Evolutionary conservation across 2,329 filamentous ascomycete species (phyloP).

Genomic region (Diplodia scrobiculata): DNA sequence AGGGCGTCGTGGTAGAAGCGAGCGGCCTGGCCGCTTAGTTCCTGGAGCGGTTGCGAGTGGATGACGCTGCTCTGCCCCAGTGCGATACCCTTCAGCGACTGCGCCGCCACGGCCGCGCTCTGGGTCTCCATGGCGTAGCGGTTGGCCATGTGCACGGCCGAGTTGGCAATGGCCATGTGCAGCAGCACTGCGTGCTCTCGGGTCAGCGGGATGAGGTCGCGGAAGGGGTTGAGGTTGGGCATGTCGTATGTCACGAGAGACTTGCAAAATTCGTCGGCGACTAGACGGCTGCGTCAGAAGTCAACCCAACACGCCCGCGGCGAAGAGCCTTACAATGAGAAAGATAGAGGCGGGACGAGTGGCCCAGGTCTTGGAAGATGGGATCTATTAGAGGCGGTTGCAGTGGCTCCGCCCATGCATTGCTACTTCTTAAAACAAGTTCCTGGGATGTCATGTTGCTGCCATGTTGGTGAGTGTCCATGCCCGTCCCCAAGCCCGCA

Average conservation of each 20-base stretch:
- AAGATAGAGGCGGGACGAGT: slow-evolving; percentile 6
- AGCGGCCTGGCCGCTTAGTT: slow-evolving; percentile 31
- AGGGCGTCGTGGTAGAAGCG: slow-evolving; percentile 40
- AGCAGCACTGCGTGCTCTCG: slow-evolving; percentile 50
- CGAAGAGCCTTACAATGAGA: slow-evolving; percentile 10
- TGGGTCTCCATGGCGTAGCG: slow-evolving; percentile 30
- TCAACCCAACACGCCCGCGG: background rate
- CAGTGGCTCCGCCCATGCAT: background rate
- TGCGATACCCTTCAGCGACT: background rate
- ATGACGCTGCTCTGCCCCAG: background rate
- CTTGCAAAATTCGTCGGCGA: slow-evolving; percentile 52
- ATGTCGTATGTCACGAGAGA: slow-evolving; percentile 56
- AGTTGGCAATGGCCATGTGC: slow-evolving; percentile 52
- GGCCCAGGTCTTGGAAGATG: slow-evolving; percentile 12
- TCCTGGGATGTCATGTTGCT: background rate
- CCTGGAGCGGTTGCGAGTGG: background rate
- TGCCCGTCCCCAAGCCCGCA: background rate
- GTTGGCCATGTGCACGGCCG: slow-evolving; percentile 53
- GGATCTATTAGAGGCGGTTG: slow-evolving; percentile 16
- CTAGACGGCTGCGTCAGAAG: slow-evolving; percentile 5
- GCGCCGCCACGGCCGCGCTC: background rate
- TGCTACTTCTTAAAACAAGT: background rate
- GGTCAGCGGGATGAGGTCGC: slow-evolving; percentile 52
- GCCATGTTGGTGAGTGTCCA: background rate
- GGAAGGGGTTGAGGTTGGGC: slow-evolving; percentile 52